Evolutionary conservation across 2,329 filamentous ascomycete species (phyloP).

Genomic region (Juglanconis oblonga): DNA sequence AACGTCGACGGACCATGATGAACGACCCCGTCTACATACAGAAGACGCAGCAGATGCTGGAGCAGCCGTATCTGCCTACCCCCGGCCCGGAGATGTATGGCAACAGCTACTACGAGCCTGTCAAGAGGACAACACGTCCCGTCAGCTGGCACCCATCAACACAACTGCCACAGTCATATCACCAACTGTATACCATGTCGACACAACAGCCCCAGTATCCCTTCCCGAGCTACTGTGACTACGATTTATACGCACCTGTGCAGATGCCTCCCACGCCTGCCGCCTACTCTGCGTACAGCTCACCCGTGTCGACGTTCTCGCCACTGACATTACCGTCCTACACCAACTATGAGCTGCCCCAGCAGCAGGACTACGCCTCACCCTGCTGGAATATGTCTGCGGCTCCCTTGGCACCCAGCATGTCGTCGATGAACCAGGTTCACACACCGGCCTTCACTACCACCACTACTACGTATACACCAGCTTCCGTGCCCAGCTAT

Average conservation of each 20-base stretch:
- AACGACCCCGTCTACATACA: conserved; percentile 45
- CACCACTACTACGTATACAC: not conserved
- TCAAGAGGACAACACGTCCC: conserved; percentile 51
- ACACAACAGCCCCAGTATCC: conserved; percentile 36
- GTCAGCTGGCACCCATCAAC: conserved; percentile 75
- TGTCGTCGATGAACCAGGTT: not conserved
- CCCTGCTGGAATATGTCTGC: conserved; percentile 35
- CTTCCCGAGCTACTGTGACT: conserved; percentile 38
- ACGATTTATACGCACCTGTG: conserved; percentile 36
- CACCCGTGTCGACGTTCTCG: conserved; percentile 53
- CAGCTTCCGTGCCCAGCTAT: conserved; percentile 12
- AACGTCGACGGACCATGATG: conserved; percentile 56
- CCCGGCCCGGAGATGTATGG: conserved; percentile 30
- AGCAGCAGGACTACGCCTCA: conserved; percentile 34
- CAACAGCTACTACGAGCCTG: conserved; percentile 29
- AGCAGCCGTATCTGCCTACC: conserved; percentile 40
- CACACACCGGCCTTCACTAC: conserved; percentile 3
- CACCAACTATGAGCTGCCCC: conserved; percentile 33
- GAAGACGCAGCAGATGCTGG: conserved; percentile 45
- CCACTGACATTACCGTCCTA: conserved; percentile 47
- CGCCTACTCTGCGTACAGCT: conserved; percentile 56
- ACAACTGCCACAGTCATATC: conserved; percentile 38
- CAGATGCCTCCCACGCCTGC: conserved; percentile 51
- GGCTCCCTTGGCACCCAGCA: not conserved
- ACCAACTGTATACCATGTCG: conserved; percentile 21